phyloP scores from a whole-genome alignment of 2,329 filamentous ascomycete species.

The Aspergillus sergii region DNA sequence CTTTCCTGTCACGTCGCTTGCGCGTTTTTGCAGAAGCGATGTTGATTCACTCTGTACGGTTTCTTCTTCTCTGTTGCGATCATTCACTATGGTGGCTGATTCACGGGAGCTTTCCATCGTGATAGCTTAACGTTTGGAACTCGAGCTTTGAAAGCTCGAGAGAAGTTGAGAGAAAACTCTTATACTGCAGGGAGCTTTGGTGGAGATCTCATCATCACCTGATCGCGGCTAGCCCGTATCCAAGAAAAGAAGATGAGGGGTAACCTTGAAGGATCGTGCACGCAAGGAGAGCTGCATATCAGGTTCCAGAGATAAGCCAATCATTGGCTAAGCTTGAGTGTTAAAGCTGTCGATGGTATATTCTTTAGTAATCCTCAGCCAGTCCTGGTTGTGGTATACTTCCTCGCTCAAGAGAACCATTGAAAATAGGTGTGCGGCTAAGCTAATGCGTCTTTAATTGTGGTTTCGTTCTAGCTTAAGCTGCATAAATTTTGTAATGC shows the following conservation, averaged over 20 bases:
- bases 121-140: background rate
- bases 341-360: no score
- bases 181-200: no score
- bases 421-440: no score
- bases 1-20: slow-evolving; percentile 20
- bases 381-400: no score
- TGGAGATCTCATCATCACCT: background rate
- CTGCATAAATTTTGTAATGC: no score
- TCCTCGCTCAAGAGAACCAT: no score
- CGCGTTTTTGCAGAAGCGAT: slow-evolving; percentile 12
- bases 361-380: no score
- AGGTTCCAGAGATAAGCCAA: background rate
- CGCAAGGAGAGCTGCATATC: background rate
- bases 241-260: background rate
- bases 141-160: background rate
- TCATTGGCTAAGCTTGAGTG: no score
- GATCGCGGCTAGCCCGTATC: background rate
- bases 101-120: background rate
- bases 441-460: no score
- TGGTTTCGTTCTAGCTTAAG: no score
- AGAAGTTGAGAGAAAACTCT: no score
- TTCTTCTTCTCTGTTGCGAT: background rate
- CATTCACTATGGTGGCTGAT: background rate
- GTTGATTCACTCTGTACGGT: background rate
- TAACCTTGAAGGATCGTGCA: background rate